Percentiles rank a stretch among this genome's conserved stretches.
Evolutionary conservation across 2,329 filamentous ascomycete genomes (phyloP).

Genomic region (Trichophyton verrucosum): DNA sequence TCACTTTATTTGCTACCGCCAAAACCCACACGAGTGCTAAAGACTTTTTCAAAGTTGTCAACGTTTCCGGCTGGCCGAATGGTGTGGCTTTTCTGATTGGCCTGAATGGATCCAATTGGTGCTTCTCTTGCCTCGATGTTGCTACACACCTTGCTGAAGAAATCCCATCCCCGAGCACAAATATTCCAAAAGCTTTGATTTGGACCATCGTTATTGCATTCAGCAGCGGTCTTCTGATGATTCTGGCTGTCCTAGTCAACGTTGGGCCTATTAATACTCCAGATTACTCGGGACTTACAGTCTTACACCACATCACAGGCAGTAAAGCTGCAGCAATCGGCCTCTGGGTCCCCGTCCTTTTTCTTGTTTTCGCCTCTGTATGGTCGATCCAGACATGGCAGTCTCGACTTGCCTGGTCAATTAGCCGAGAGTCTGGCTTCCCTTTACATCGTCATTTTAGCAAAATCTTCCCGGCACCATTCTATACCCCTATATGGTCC

Average conservation of each 20-base stretch:
- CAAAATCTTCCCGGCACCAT: background rate
- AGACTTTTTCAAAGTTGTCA: background rate
- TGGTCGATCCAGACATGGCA: constrained; percentile 6
- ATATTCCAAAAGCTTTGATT: constrained; percentile 3
- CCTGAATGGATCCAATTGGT: background rate
- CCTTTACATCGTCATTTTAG: constrained; percentile 4
- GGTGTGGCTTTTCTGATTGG: constrained; percentile 1
- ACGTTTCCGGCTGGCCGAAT: constrained; percentile 1
- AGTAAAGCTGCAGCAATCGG: background rate
- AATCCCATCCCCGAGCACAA: background rate
- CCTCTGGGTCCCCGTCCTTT: background rate
- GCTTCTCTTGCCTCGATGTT: constrained; percentile 3
- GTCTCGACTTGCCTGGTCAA: constrained; percentile 1
- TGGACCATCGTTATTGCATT: constrained; percentile 2
- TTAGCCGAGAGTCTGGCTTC: constrained; percentile 1
- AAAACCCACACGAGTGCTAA: background rate
- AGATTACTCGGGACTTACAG: background rate
- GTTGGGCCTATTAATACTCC: background rate
- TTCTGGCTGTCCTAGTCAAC: background rate
- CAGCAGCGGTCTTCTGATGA: background rate
- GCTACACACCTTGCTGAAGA: background rate
- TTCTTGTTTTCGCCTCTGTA: constrained; percentile 1
- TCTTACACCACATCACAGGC: background rate
- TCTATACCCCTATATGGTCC: constrained; percentile 4
- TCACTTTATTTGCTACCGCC: background rate